phyloP scores from a whole-genome alignment of 2,329 filamentous ascomycete species.

The Chaetothyriales sp. region DNA sequence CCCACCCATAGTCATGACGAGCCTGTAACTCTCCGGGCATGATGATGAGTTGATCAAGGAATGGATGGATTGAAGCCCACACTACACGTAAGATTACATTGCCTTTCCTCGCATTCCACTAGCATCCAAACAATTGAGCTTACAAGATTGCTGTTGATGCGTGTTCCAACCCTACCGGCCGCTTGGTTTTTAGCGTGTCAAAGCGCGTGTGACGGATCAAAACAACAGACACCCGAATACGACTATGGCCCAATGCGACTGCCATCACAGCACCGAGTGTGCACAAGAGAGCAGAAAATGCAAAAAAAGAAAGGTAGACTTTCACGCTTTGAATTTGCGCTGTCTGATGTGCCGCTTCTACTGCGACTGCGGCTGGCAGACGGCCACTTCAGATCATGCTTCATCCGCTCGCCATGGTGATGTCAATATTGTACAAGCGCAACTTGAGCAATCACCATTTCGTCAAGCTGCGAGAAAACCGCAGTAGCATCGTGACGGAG shows the following conservation, averaged over 20 bases:
- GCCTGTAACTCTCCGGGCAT: too few relatives aligned
- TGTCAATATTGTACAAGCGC: neutral
- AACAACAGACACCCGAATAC: slow-evolving; percentile 1
- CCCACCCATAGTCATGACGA: neutral
- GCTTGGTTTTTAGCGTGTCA: slow-evolving; percentile 1
- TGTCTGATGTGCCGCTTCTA: neutral
- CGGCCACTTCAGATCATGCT: neutral
- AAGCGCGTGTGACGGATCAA: slow-evolving; percentile 9
- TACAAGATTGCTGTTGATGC: neutral
- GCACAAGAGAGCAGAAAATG: neutral
- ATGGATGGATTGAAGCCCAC: too few relatives aligned
- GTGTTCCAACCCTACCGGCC: too few relatives aligned
- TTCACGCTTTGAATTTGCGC: slow-evolving; percentile 19
- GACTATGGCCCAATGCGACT: neutral
- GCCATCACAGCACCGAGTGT: neutral
- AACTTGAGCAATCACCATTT: slow-evolving; percentile 16
- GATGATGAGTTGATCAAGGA: too few relatives aligned
- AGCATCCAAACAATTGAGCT: too few relatives aligned
- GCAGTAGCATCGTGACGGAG: neutral
- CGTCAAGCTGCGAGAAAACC: slow-evolving; percentile 29
- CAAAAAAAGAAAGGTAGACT: slow-evolving; percentile 5
- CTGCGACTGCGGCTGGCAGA: neutral
- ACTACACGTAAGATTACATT: too few relatives aligned
- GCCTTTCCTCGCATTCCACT: too few relatives aligned
- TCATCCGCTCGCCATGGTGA: neutral